Evolutionary conservation across 306 rosid genomes (phyloP), one percentile per base, ranked within the genome.

Genomic region (Rosa multiflora): DNA sequence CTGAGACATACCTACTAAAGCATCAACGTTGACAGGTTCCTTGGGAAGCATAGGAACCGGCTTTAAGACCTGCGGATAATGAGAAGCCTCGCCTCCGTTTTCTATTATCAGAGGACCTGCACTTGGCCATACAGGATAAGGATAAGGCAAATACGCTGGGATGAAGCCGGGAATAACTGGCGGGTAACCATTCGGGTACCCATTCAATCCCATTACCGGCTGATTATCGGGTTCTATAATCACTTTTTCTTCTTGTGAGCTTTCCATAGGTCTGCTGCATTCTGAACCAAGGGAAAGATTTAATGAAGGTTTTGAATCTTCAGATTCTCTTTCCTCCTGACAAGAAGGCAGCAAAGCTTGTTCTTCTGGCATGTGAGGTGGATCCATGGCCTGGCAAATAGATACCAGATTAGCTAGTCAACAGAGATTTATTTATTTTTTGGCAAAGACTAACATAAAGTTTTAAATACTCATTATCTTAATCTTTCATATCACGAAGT

Each of bases 1-100:
- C 82, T 93, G 91, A 82, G 99, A 96, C 94, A 96, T 72, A 88
- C 98, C 95, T 61, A 92, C 96, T 42, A 96, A 90, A 83, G 91
- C 88, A 86, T 93, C 94, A 73, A 93, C 97, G 82, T 91, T 91
- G 55, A 96, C 92, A 20, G 93, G 96, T 76, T 92, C 90, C 88
- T 82, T 93, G 8, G 90, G 91, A 74, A 92, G 26, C 61, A 89
- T 37, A 3, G 99, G 93, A 78, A 88, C 87, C 48, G 99, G 98
- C 86, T 85, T 93, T 39, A 90, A 81, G 68, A 96, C 93, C 82
- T 86, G 86, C 81, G 91, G 98, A 75, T 71, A 85, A 70, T 68
- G 87, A 62, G 88, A 82, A 29, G 72, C 76, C 48, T 86, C 93
- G 32, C 78, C 85, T 43, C 81, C 84, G 12, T 78, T 83, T 72